phyloP scores from a whole-genome alignment of 139 green algal genomes.

The Chlorella sp. region DNA sequence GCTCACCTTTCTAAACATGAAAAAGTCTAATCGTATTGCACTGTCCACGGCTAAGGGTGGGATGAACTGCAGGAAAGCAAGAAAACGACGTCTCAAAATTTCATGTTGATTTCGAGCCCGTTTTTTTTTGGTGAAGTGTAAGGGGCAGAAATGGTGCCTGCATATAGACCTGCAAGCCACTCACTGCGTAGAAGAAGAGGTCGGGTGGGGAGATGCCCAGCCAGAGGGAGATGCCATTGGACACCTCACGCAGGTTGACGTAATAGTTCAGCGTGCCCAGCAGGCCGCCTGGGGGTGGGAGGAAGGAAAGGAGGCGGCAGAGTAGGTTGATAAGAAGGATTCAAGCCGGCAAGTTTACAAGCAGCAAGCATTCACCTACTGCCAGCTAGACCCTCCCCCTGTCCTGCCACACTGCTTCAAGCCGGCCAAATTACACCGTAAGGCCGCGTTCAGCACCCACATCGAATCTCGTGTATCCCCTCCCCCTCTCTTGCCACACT shows the following conservation, averaged over 20 bases:
- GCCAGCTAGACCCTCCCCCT: too few relatives aligned
- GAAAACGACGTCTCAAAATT: too few relatives aligned
- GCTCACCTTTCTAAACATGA: constrained; percentile 69
- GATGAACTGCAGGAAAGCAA: constrained; percentile 64
- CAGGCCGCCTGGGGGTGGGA: constrained; percentile 41
- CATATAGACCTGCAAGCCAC: too few relatives aligned
- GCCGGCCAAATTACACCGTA: too few relatives aligned
- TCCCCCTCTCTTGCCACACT: not conserved
- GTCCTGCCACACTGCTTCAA: too few relatives aligned
- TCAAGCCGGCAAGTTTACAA: not conserved
- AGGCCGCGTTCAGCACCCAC: not conserved
- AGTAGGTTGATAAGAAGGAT: not conserved
- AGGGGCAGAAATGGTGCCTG: too few relatives aligned
- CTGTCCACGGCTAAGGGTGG: constrained; percentile 66
- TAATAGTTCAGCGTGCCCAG: constrained; percentile 60
- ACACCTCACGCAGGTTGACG: constrained; percentile 69
- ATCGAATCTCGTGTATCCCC: not conserved
- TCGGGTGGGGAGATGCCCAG: constrained; percentile 42
- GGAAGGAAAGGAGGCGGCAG: not conserved
- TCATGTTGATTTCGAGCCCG: too few relatives aligned
- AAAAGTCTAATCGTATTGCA: constrained; percentile 82
- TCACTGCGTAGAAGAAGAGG: constrained; percentile 29
- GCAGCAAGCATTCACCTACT: not conserved
- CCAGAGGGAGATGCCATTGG: constrained; percentile 80
- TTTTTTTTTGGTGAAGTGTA: too few relatives aligned